These are phyloP conservation scores for Huntiella omanensis DNA, from an alignment of 2,329 filamentous ascomycete genomes.

Conservation along the genomic window DNA sequence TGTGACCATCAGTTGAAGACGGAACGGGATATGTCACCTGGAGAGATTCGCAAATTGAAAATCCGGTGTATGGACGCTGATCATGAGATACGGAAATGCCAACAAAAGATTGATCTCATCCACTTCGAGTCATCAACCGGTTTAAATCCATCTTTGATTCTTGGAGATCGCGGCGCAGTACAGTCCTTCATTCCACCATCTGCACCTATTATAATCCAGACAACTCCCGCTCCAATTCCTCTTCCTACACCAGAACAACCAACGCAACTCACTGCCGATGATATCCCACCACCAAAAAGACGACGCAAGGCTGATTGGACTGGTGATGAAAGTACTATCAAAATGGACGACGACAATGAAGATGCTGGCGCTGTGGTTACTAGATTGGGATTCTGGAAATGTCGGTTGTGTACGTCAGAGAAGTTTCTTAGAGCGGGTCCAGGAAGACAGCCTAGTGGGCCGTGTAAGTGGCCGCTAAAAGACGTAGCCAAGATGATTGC, in stretches of 20 bases:
- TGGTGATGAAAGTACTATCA: constrained; percentile 4
- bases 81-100: constrained; percentile 25
- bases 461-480: constrained; percentile 28
- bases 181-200: constrained; percentile 7
- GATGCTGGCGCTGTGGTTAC: constrained; percentile 16
- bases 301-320: constrained; percentile 7
- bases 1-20: constrained; percentile 19
- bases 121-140: constrained; percentile 17
- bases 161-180: constrained; percentile 12
- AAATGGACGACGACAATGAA: constrained; percentile 11
- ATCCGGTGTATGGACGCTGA: constrained; percentile 24
- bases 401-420: constrained; percentile 23
- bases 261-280: no score
- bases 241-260: constrained; percentile 10
- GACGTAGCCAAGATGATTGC: constrained; percentile 29
- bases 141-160: constrained; percentile 2
- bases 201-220: constrained; percentile 5
- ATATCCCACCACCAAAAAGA: constrained; percentile 7
- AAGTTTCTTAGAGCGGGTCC: constrained; percentile 24
- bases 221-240: constrained; percentile 6
- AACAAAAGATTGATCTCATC: constrained; percentile 21
- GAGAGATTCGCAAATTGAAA: constrained; percentile 24
- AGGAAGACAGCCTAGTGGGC: constrained; percentile 23
- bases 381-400: constrained; percentile 29
- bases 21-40: constrained; percentile 20